Base-by-base conservation (phyloP, 139 green algal species). In the Chlamydomonas eustigma region DNA sequence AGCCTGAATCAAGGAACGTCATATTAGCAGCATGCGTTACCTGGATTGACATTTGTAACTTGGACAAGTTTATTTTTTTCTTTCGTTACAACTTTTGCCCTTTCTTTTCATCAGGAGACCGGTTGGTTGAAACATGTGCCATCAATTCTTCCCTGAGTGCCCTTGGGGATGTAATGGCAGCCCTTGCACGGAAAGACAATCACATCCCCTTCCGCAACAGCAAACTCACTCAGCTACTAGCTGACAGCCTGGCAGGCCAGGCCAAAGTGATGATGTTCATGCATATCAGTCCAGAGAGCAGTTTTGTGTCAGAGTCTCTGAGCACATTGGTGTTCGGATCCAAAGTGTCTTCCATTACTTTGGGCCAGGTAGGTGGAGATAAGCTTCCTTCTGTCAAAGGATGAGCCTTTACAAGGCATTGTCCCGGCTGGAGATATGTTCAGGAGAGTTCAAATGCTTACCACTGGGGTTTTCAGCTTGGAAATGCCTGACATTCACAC, bases 261-360 rank as follows among this genome's bases (percentile, higher is more conserved):
- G 91, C 90, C 34, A 88, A 88, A 77, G 86, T 91, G 12, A 94
- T 95, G 89, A 98, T 97, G 93, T 96, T 97, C 81, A 90, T 97
- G 79, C 93, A 97, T 78, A 80, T 97, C 24, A 83, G 88, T 37
- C 93, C 93, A 0, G 93, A 97, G 86, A 75, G 39, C n/a, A 86
- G 50, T 18, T 93, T 85, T 28, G 75, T 78, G 38, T 75, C 81
- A 37, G 92, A 97, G 78, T 90, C 84, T 25, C 52, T 93, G 24
- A 92, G 81, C 79, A 97, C 94, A 25, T 87, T 98, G 35, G 87
- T 90, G 34, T 98, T 98, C 78, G 95, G 92, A 22, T 84, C 74
- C 22, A 79, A 90, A 0, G 94, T 97, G 31, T 89, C 83, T 1
- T 85, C 93, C 69, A 93, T 99, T 50, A 96, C 94, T 38, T 89